These are phyloP conservation scores for Aspergillus egyptiacus DNA, from an alignment of 495 filamentous ascomycete genomes.

Conservation along the genomic window DNA sequence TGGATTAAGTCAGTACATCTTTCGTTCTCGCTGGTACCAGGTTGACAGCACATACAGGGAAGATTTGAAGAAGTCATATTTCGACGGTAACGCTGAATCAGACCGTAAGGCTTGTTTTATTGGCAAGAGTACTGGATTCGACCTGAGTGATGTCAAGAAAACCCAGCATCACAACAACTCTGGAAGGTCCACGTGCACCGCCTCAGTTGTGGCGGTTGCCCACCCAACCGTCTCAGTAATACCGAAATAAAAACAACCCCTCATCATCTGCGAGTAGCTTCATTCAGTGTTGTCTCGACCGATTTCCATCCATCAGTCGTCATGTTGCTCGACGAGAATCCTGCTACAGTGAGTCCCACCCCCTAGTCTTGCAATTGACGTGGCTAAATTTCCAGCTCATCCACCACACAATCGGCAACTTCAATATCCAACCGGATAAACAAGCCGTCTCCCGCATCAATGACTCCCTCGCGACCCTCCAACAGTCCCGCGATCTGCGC, in stretches of 20 bases:
- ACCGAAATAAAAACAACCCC: conserved; percentile 14
- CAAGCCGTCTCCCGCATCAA: conserved; percentile 78
- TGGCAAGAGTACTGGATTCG: background rate
- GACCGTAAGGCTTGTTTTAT: background rate
- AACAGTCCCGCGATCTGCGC: conserved; percentile 69
- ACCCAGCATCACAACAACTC: conserved; percentile 4
- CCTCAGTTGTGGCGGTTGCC: conserved; percentile 46
- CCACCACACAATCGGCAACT: conserved; percentile 82
- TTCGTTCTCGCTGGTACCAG: conserved; percentile 10
- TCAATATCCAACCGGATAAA: conserved; percentile 87
- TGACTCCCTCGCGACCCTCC: conserved; percentile 71
- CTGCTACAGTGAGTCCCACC: conserved; percentile 59
- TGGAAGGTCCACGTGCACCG: conserved; percentile 38
- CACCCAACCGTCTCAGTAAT: conserved; percentile 36
- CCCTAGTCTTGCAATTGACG: background rate
- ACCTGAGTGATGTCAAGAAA: conserved; percentile 2
- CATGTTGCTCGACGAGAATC: conserved; percentile 97
- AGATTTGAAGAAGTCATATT: conserved; percentile 54
- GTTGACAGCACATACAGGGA: conserved; percentile 55
- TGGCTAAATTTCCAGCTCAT: conserved; percentile 60
- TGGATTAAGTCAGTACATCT: conserved; percentile 34
- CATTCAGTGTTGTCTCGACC: background rate
- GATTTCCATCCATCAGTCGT: conserved; percentile 26
- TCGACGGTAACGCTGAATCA: conserved; percentile 3
- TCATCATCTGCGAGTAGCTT: conserved; percentile 3